Conservation (phyloP, 2,329 filamentous ascomycete species). For the Scedosporium boydii region DNA sequence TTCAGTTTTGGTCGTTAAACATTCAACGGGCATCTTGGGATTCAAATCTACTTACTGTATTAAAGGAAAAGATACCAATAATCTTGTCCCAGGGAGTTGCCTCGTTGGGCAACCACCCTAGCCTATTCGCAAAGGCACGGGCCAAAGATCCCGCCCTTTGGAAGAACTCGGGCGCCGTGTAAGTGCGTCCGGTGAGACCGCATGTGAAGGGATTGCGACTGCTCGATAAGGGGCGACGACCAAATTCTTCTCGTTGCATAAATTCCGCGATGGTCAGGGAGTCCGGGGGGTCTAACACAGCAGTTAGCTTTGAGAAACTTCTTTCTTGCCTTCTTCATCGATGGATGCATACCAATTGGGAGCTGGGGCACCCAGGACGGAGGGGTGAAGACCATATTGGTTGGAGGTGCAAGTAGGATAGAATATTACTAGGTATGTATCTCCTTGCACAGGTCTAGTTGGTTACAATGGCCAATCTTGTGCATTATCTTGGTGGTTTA, state of each 20-base stretch:
- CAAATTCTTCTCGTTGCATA: conserved; percentile 63
- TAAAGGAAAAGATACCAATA: conserved; percentile 60
- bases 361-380: conserved; percentile 27
- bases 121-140: conserved; percentile 54
- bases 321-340: background rate
- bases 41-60: conserved; percentile 36
- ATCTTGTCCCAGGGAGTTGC: conserved; percentile 73
- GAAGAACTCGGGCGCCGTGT: conserved; percentile 52
- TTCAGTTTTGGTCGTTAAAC: background rate
- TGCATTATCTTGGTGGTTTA: no score
- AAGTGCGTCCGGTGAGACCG: conserved; percentile 60
- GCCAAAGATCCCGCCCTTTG: conserved; percentile 59
- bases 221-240: conserved; percentile 51
- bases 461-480: background rate
- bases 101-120: conserved; percentile 60
- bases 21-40: background rate
- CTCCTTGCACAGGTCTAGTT: background rate
- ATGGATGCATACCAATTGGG: conserved; percentile 25
- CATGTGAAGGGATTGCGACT: conserved; percentile 68
- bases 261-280: conserved; percentile 67
- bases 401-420: background rate
- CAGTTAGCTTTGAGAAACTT: background rate
- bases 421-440: background rate
- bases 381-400: conserved; percentile 45
- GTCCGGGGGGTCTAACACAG: conserved; percentile 51